A percentile compares a stretch with the other conserved stretches of the same genome.
These are phyloP conservation scores for Codiaeum variegatum DNA, from an alignment of 441 rosid genomes.

Conservation along the genomic window DNA sequence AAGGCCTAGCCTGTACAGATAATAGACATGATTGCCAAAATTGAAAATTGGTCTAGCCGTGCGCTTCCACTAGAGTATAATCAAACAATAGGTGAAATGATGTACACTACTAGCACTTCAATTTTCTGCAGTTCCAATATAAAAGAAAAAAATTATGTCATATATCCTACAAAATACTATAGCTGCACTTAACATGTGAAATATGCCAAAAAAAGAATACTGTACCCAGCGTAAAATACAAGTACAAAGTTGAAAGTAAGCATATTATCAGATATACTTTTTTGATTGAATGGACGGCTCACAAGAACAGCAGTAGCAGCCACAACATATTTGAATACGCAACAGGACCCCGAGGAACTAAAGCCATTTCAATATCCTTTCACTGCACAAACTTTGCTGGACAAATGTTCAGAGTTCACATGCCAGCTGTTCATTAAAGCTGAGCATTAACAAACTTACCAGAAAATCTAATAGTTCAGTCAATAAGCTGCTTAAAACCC, in stretches of 20 bases:
- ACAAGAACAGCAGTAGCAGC: neutral
- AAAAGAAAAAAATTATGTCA: neutral
- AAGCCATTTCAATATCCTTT: neutral
- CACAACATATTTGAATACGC: neutral
- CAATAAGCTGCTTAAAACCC: neutral
- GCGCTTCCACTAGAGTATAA: neutral
- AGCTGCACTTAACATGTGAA: neutral
- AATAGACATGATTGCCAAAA: neutral
- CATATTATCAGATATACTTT: neutral
- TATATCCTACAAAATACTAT: neutral
- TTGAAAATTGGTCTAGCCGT: neutral
- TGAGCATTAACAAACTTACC: neutral
- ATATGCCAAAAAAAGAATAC: neutral
- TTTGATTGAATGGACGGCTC: neutral
- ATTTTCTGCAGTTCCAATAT: neutral
- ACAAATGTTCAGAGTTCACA: neutral
- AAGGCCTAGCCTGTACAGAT: neutral
- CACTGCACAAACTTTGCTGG: neutral
- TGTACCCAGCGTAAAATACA: neutral
- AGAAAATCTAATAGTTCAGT: neutral
- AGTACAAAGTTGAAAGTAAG: conserved; percentile 1
- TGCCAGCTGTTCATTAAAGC: too few relatives aligned
- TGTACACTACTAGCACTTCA: neutral
- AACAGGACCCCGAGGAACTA: too few relatives aligned
- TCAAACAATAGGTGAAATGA: neutral